phyloP scores from a whole-genome alignment of 2,329 filamentous ascomycete genomes.

The Penicillium sp. region DNA sequence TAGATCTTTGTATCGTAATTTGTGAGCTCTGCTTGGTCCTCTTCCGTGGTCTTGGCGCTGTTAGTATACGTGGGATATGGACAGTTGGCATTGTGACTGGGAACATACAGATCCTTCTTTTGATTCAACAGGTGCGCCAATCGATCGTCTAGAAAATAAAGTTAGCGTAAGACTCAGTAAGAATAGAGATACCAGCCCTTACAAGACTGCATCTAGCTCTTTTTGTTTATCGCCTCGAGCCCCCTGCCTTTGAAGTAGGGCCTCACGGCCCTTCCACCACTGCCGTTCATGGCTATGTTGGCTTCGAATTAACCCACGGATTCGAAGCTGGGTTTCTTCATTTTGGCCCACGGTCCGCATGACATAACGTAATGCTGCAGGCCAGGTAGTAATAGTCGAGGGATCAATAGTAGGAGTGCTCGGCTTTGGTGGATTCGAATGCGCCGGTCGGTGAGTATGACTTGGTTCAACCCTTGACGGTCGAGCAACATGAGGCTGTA shows the following conservation, averaged over 20 bases:
- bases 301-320: conserved; percentile 60
- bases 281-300: conserved; percentile 64
- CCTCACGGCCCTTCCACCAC: conserved; percentile 59
- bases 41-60: conserved; percentile 42
- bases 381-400: conserved; percentile 54
- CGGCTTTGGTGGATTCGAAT: conserved; percentile 7
- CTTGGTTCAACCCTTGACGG: conserved; percentile 1
- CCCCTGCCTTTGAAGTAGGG: conserved; percentile 54
- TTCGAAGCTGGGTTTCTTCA: conserved; percentile 46
- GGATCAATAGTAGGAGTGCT: conserved; percentile 34
- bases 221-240: conserved; percentile 54
- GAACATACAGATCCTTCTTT: conserved; percentile 34
- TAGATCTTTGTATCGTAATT: conserved; percentile 65
- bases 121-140: conserved; percentile 44
- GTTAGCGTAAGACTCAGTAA: neutral
- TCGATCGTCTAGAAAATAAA: conserved; percentile 39
- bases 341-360: conserved; percentile 51
- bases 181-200: conserved; percentile 23
- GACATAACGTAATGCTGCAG: conserved; percentile 52
- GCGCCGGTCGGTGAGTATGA: neutral
- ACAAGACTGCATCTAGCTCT: conserved; percentile 58
- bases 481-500: neutral
- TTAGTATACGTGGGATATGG: neutral
- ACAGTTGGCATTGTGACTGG: neutral
- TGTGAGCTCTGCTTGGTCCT: conserved; percentile 56